These are phyloP conservation scores for Penicillium paneum DNA, from an alignment of 2,329 filamentous ascomycete genomes.

Conservation along the genomic window DNA sequence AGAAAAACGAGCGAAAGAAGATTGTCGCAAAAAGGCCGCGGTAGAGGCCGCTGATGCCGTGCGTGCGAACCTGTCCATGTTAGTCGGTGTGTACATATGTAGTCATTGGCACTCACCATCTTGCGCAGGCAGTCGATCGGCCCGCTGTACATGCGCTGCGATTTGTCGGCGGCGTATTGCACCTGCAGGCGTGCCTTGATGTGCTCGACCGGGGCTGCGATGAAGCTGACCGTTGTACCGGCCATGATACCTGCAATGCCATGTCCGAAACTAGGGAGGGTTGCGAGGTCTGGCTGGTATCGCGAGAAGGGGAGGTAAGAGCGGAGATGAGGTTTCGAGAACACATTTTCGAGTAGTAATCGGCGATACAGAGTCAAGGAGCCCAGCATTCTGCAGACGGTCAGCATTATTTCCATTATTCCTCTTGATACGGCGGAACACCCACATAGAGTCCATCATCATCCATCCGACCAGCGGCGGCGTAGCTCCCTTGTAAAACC, in stretches of 20 bases:
- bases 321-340: constrained; percentile 53
- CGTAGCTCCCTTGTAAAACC: constrained; percentile 90
- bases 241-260: constrained; percentile 83
- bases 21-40: constrained; percentile 82
- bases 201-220: constrained; percentile 92
- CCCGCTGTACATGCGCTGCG: constrained; percentile 74
- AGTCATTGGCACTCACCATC: constrained; percentile 39
- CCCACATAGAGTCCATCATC: constrained; percentile 81
- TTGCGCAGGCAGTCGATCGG: constrained; percentile 79
- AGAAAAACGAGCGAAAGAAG: constrained; percentile 89
- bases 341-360: constrained; percentile 75
- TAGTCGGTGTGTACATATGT: not conserved
- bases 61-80: constrained; percentile 45
- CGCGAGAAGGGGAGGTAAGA: constrained; percentile 37
- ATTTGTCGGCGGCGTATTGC: constrained; percentile 80
- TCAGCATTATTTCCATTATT: not conserved
- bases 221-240: constrained; percentile 84
- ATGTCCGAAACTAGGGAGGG: constrained; percentile 74
- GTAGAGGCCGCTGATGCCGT: constrained; percentile 79
- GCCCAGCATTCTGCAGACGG: constrained; percentile 68
- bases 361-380: constrained; percentile 87
- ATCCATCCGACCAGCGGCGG: constrained; percentile 96
- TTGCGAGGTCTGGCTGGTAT: constrained; percentile 37
- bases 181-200: constrained; percentile 91
- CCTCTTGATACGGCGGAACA: not conserved